Evolutionary conservation across 345 rosid genomes (phyloP), one percentile per base, ranked within the genome.

Genomic region (Brassica nigra): DNA sequence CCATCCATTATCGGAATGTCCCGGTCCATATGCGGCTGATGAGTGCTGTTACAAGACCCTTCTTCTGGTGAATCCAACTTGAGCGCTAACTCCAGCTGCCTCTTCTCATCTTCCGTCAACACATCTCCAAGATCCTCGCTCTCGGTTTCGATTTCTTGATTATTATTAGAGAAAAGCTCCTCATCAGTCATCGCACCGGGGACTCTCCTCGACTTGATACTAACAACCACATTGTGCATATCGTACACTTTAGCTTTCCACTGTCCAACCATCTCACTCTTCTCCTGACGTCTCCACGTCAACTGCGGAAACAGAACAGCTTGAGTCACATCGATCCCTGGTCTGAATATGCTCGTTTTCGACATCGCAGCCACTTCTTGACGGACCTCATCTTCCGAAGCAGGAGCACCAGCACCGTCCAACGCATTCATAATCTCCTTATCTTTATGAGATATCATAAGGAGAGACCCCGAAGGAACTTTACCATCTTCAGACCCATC

Each of bases 151-250:
- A 89, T 90, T 74, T 86, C 98, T 76, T 95, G 95, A 71, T 76
- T 71, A 11, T 64, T 33, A 29, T 76, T 81, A 4, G 84, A 81
- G 74, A 81, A 81, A 27, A 81, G 80, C 84, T 96, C 99, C 63
- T 93, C 99, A 79, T 96, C 98, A 4, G 95, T 87, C 94, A 96
- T 92, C 16, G 99, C 99, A 76, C 99, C 97, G 0, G 99, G 99
- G 52, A 96, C 99, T 86, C 86, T 86, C 75, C 98, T 89, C 62
- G 99, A 96, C 80, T 93, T 96, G 29, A 96, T 92, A 84, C 98
- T 92, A 64, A 96, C 97, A 62, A 93, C 93, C 33, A 96, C 99
- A 85, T 92, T 96, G 68, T 96, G 99, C 99, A 96, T 96, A 65
- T 96, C 99, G 77, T 93, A 96, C 54, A 93, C 97, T 83, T 92